Conservation (phyloP, 495 filamentous ascomycete species). For the Penicillium coprophilum region DNA sequence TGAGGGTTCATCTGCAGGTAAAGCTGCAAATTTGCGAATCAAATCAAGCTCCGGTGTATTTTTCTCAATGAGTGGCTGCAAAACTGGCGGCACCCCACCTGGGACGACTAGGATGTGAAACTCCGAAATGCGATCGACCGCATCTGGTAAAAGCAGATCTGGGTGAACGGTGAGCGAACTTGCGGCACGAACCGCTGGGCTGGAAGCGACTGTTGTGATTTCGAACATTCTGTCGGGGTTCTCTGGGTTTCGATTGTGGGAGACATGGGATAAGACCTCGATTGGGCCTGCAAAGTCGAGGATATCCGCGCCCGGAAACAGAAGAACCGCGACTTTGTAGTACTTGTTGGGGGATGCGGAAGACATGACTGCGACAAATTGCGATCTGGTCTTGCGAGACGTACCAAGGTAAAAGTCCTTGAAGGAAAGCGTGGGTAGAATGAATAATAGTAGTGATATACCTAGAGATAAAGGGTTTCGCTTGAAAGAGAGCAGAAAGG, state of each 20-base stretch:
- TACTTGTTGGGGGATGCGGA: conserved; percentile 13
- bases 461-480: not conserved
- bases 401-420: not conserved
- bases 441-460: not conserved
- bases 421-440: not conserved
- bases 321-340: conserved; percentile 39
- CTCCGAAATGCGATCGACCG: conserved; percentile 60
- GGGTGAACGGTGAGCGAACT: conserved; percentile 27
- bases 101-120: conserved; percentile 72
- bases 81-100: conserved; percentile 37
- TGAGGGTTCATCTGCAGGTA: conserved; percentile 17
- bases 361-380: conserved; percentile 17
- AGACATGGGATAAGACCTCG: conserved; percentile 49
- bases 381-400: conserved; percentile 1
- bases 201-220: conserved; percentile 31
- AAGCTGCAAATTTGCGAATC: conserved; percentile 30
- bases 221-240: conserved; percentile 33
- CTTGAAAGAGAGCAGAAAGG: not conserved
- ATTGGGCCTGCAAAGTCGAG: conserved; percentile 69
- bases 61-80: conserved; percentile 24
- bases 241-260: conserved; percentile 32
- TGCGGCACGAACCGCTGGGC: conserved; percentile 34
- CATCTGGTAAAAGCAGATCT: conserved; percentile 51
- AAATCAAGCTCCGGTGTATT: conserved; percentile 29
- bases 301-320: conserved; percentile 50